Evolutionary conservation across 2,329 filamentous ascomycete species (phyloP), one percentile per base, ranked within the genome.

Genomic region (Tolypocladium sp.): DNA sequence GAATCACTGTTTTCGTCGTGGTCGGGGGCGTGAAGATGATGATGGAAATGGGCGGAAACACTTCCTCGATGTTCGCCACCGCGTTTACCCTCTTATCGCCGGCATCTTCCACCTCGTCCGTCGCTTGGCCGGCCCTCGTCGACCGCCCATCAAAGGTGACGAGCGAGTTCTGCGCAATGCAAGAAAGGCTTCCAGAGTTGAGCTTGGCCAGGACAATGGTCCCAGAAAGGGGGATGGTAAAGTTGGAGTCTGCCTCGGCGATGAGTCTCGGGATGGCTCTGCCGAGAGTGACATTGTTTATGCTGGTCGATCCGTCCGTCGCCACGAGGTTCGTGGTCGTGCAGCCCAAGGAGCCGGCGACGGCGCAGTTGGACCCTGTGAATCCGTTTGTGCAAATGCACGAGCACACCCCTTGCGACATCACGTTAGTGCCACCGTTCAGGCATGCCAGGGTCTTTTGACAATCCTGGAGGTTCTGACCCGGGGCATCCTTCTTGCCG

Each of bases 351-450:
- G 77, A 71, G 55, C 77, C 77, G 2, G 73, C 70, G 30, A 73
- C 70, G 6, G 77, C 78, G 67, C 83, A 85, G 60, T 81, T 77
- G 27, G 75, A 73, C 17, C 82, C 81, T 0, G 89, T 92, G 70
- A 93, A 97, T 1, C 92, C 91, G 66, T 94, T 92, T 27, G 88
- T 85, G 73, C 93, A 99, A 51, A 97, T 85, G 70, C 93, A 99
- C 15, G 87, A 88, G 74, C 93, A 97, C 25, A 82, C 77, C 4
- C 84, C 82, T 59, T 84, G 78, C 20, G 82, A 83, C 25, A 91
- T 73, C 20, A 93, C 82, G 58, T 87, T 92, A 22, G 87, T 86
- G 35, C 93, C 93, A 12, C 91, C 91, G 63, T 97, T 96, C 57
- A 82, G 76, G 68, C 93, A 97, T 0, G 78, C 80, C 17, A 88